Percentiles rank a stretch among this genome's conserved stretches.
phyloP scores from a whole-genome alignment of 176 grass and related monocot genomes.

The Lolium rigidum region DNA sequence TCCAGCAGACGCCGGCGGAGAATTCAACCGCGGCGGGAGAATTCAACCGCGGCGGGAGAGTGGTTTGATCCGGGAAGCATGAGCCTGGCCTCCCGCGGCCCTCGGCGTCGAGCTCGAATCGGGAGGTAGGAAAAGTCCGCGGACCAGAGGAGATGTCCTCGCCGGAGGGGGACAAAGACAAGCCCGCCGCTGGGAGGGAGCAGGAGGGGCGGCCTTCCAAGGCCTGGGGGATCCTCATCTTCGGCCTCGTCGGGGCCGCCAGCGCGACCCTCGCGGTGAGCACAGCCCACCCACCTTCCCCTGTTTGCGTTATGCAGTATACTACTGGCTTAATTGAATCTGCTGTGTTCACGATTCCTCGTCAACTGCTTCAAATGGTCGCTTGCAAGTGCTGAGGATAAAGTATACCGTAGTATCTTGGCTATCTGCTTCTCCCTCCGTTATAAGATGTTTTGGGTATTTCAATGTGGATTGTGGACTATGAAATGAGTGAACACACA shows the following conservation, averaged over 20 bases:
- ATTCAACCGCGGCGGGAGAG: background rate
- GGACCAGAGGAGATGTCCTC: slow-evolving; percentile 44
- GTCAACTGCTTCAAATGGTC: background rate
- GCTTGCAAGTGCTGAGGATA: background rate
- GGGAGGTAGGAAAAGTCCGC: slow-evolving; percentile 26
- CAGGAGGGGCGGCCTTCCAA: slow-evolving; percentile 56
- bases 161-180: slow-evolving; percentile 41
- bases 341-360: background rate
- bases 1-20: slow-evolving; percentile 15
- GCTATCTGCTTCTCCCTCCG: too few species aligned
- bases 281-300: background rate
- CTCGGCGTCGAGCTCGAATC: slow-evolving; percentile 45
- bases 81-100: slow-evolving; percentile 37
- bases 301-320: background rate
- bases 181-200: slow-evolving; percentile 33
- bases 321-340: too few species aligned
- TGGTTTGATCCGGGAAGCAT: slow-evolving; percentile 30
- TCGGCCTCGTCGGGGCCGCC: slow-evolving; percentile 86
- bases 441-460: too few species aligned
- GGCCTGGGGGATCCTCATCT: slow-evolving; percentile 82
- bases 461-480: too few species aligned
- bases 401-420: background rate
- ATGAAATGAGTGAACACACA: too few species aligned
- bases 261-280: slow-evolving; percentile 72
- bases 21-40: background rate